Percentiles rank a stretch among this genome's conserved stretches.
phyloP scores from a whole-genome alignment of 1,139 yeast genomes.

The Kodamaea suecica region DNA sequence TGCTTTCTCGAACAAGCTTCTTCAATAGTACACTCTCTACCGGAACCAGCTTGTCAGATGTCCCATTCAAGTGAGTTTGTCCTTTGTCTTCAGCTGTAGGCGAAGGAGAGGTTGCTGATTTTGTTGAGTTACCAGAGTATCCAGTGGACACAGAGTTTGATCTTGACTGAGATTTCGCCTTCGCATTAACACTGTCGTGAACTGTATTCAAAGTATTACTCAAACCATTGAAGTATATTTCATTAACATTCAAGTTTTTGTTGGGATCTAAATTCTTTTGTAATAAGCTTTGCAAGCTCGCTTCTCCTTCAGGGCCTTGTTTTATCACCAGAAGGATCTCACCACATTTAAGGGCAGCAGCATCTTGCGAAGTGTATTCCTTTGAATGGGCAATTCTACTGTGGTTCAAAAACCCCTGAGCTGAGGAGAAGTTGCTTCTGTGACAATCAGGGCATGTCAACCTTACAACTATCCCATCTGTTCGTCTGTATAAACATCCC shows the following conservation, averaged over 20 bases:
- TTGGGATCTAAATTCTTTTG: constrained; percentile 41
- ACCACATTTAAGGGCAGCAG: constrained; percentile 73
- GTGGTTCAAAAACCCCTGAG: constrained; percentile 79
- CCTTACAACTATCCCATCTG: constrained; percentile 69
- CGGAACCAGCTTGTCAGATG: not conserved
- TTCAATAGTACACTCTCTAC: constrained; percentile 27
- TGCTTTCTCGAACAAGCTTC: constrained; percentile 28
- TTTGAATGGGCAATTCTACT: constrained; percentile 71
- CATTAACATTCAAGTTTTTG: constrained; percentile 38
- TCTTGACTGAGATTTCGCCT: constrained; percentile 5
- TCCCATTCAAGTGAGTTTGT: not conserved
- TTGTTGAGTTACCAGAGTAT: not conserved
- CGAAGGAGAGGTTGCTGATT: constrained; percentile 8
- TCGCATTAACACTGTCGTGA: constrained; percentile 12
- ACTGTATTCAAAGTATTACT: constrained; percentile 21
- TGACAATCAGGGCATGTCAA: constrained; percentile 68
- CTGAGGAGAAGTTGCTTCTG: constrained; percentile 68
- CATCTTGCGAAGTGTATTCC: constrained; percentile 70
- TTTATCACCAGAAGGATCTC: constrained; percentile 52
- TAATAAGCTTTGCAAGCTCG: constrained; percentile 41
- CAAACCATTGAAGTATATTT: constrained; percentile 38
- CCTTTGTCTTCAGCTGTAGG: constrained; percentile 7
- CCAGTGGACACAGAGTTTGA: constrained; percentile 7
- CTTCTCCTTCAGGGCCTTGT: constrained; percentile 58
- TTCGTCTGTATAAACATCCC: constrained; percentile 64